Evolutionary conservation across 495 filamentous ascomycete genomes (phyloP).

Genomic region (Astrothelium macrocarpum): DNA sequence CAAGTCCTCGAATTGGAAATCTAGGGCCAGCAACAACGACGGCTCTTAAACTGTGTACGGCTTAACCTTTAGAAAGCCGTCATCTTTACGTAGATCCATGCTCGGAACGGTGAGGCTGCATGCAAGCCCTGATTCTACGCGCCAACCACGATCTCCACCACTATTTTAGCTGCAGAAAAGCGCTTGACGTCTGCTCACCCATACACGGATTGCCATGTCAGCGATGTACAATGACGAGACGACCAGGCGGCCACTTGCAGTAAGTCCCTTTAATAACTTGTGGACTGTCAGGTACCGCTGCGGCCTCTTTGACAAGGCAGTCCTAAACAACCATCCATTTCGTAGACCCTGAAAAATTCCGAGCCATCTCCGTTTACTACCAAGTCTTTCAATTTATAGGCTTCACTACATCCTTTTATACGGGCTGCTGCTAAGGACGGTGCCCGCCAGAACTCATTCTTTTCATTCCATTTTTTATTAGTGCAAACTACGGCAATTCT

Average conservation of each 20-base stretch:
- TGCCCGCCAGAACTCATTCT: background rate
- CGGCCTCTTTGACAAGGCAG: background rate
- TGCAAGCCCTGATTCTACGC: background rate
- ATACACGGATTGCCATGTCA: constrained; percentile 5
- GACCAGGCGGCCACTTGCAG: background rate
- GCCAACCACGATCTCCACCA: background rate
- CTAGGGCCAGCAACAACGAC: background rate
- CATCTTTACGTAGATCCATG: background rate
- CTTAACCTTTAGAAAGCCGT: background rate
- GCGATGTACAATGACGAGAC: constrained; percentile 3
- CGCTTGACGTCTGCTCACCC: background rate
- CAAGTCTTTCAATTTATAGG: background rate
- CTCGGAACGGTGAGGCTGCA: background rate
- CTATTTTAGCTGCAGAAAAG: constrained; percentile 1
- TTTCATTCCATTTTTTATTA: background rate
- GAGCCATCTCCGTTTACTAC: background rate
- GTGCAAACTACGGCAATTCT: background rate
- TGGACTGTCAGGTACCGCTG: background rate
- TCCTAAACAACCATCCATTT: background rate
- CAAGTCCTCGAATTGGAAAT: constrained; percentile 3
- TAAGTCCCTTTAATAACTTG: background rate
- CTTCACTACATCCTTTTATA: background rate
- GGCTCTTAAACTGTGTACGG: background rate
- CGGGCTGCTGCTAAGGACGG: background rate
- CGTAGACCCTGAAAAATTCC: background rate